Conservation (phyloP, 441 rosid species). For the Bocquillonia castaneifolia region DNA sequence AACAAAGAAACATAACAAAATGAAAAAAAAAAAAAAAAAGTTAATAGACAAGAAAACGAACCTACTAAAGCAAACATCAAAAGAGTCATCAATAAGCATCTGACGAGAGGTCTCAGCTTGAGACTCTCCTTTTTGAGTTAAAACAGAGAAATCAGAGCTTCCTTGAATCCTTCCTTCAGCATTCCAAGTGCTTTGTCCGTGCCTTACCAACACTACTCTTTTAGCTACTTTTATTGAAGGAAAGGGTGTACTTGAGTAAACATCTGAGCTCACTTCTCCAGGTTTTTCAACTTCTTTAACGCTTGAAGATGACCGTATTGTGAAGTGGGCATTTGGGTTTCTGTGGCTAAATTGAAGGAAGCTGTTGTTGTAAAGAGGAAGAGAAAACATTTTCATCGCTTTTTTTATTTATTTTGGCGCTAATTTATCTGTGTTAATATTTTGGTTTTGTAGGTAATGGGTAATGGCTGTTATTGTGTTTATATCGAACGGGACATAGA, state of each 20-base stretch:
- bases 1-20: not conserved
- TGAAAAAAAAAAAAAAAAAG: not conserved
- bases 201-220: conserved; percentile 88
- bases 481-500: not conserved
- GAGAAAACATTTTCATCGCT: conserved; percentile 31
- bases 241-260: conserved; percentile 31
- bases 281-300: conserved; percentile 25
- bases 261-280: conserved; percentile 29
- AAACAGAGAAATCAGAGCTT: conserved; percentile 74
- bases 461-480: conserved; percentile 20
- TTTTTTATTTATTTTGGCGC: conserved; percentile 8
- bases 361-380: conserved; percentile 20
- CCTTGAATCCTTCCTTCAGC: conserved; percentile 92
- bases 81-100: conserved; percentile 75
- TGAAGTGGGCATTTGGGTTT: conserved; percentile 14
- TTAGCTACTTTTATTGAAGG: conserved; percentile 57
- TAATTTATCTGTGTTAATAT: conserved; percentile 2
- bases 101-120: conserved; percentile 83
- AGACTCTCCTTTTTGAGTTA: conserved; percentile 79
- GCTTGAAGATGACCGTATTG: conserved; percentile 39
- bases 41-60: conserved; percentile 2
- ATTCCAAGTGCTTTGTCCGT: conserved; percentile 96
- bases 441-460: not conserved
- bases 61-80: conserved; percentile 83
- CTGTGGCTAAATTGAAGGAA: conserved; percentile 27